Base-by-base conservation (phyloP, 352 stramenopile genomes). In the Elongisporangium anandrum region DNA sequence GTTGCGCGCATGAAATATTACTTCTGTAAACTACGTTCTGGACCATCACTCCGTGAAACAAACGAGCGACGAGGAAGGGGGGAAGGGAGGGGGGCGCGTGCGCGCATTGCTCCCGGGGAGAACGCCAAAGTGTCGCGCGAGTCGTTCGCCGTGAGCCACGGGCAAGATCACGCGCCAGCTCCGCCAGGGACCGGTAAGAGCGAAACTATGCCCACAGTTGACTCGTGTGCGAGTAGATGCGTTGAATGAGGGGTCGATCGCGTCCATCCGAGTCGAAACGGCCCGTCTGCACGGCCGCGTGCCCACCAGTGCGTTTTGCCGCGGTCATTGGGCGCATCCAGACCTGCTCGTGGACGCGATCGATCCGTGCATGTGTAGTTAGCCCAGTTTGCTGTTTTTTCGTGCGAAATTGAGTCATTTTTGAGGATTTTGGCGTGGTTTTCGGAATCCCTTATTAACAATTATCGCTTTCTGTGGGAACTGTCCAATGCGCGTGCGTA, bases 81-180 rank as follows among this genome's bases (percentile, higher is more conserved):
- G 56, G 20, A 50, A 21, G 23, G 23, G 47, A 2, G 50, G 19
- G 20, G 19, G n/a, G 10, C 16, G 26, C 26, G 34, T 34, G 56
- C 10, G 50, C 29, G 48, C 24, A 51, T 45, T 45, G 50, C 22
- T 53, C 61, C 54, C 56, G 8, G 47, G 68, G 66, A 77, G 72
- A 80, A 80, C 69, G 65, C 63, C 55, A 80, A 80, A 75, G 66
- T 68, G 68, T 64, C 64, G 67, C 67, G 66, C 61, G 50, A 60
- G 47, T 66, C 54, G 60, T 63, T 57, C 64, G 63, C 69, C 63
- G 54, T 64, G 66, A 56, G 55, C 63, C 68, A 66, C 66, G 50
- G 50, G 56, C 66, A 61, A 57, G 61, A 54, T 50, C 17, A 53
- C 52, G 64, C 54, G 54, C 66, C 65, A 62, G 66, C 24, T 65